These are phyloP conservation scores for Coemansia reversa DNA, from an alignment of 192 early-diverging fungal species.

Conservation along the genomic window DNA sequence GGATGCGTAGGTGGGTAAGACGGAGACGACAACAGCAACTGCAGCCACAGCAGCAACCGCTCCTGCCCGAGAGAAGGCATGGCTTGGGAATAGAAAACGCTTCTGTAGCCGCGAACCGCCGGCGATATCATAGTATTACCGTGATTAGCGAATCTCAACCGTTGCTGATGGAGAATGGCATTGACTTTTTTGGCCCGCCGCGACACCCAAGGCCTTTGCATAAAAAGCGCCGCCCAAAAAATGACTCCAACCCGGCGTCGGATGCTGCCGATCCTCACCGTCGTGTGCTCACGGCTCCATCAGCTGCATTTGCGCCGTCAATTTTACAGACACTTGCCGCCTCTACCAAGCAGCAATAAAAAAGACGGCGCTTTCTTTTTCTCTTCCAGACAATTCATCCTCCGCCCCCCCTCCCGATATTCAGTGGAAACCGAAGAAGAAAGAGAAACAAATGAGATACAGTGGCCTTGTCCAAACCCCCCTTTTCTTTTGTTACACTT, in stretches of 20 bases:
- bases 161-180: constrained; percentile 42
- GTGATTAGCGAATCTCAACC: constrained; percentile 37
- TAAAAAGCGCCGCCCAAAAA: neutral
- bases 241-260: neutral
- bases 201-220: neutral
- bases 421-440: too few relatives aligned
- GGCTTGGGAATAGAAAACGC: too few relatives aligned
- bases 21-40: too few relatives aligned
- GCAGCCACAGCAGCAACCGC: too few relatives aligned
- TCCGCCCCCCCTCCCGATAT: too few relatives aligned
- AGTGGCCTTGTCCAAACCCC: too few relatives aligned
- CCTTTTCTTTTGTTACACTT: too few relatives aligned
- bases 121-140: constrained; percentile 43
- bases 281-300: constrained; percentile 1
- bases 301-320: constrained; percentile 8
- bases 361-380: too few relatives aligned
- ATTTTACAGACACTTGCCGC: neutral
- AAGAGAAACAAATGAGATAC: too few relatives aligned
- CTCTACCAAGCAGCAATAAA: neutral
- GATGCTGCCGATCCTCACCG: neutral
- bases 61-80: too few relatives aligned
- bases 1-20: too few relatives aligned
- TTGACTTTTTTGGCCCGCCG: constrained; percentile 30
- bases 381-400: too few relatives aligned
- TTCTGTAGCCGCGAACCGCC: neutral